Evolutionary conservation across 2,329 filamentous ascomycete genomes (phyloP), one percentile per base, ranked within the genome.

Genomic region (Cladosporium sp.): DNA sequence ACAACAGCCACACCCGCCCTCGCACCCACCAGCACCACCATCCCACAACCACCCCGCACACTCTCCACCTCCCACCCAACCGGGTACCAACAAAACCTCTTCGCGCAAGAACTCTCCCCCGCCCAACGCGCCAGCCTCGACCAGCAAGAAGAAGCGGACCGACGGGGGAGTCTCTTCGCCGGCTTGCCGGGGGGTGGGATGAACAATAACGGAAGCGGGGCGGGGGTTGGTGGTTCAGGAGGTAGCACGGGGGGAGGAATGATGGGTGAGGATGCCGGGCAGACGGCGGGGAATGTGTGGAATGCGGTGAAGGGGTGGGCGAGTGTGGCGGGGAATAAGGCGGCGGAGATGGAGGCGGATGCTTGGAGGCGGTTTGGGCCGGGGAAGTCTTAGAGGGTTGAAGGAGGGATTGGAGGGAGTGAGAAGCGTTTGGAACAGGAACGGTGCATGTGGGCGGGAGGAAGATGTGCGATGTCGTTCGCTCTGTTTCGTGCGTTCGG

Each of bases 51-150:
- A 60, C 66, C 53, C 58, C 61, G 18, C 19, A 60, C 53, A 19
- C 13, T 41, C 7, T 55, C 60, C 64, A 52, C 56, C 58, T 67
- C 70, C 52, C 71, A 75, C 54, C 75, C 75, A 18, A 70, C 73
- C 0, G 73, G 74, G 11, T 78, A 78, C 59, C 61, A 69, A 48
- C 75, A 78, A 55, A 71, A 74, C 52, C 62, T 68, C 56, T 65
- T 72, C 44, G 72, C 71, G 15, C 64, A 66, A 27, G 72, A 74
- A 37, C 54, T 71, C 63, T 67, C 54, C 17, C 57, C 67, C 4
- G 60, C 63, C 19, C 61, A 67, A 53, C 54, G 68, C 30, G 63
- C 61, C 55, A 66, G 55, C 58, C 58, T 67, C 56, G 64, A 61
- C 13, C 55, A 57, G 52, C 55, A 56, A 36, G 58, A 56, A 54